These are phyloP conservation scores for Hansfordia pulvinata DNA, from an alignment of 2,329 filamentous ascomycete genomes.

Conservation along the genomic window DNA sequence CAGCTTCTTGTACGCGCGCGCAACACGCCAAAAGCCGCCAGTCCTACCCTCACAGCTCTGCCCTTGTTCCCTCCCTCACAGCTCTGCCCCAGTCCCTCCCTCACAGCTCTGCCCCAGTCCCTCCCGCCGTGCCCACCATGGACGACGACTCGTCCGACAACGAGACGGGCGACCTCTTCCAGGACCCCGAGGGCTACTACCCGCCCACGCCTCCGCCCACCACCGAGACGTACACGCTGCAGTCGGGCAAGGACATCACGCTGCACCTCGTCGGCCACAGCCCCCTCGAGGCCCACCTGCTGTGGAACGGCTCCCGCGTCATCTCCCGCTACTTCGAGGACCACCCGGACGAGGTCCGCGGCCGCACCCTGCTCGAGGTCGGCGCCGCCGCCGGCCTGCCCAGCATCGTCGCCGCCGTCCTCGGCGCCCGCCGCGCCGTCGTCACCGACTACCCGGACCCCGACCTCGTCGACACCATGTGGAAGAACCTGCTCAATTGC, in stretches of 20 bases:
- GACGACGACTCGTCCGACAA: conserved; percentile 21
- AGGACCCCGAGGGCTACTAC: conserved; percentile 72
- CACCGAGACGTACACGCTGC: conserved; percentile 55
- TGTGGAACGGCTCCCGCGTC: conserved; percentile 83
- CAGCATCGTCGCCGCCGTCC: conserved; percentile 60
- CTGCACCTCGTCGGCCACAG: conserved; percentile 77
- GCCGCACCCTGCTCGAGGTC: conserved; percentile 69
- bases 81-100: no score
- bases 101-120: no score
- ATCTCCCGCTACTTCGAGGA: conserved; percentile 68
- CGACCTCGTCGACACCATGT: conserved; percentile 70
- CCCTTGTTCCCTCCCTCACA: no score
- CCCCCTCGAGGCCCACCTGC: conserved; percentile 76
- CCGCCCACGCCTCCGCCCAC: conserved; percentile 65
- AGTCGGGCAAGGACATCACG: conserved; percentile 48
- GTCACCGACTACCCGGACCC: conserved; percentile 82
- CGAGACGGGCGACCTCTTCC: conserved; percentile 49
- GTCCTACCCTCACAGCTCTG: no score
- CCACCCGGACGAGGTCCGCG: conserved; percentile 46
- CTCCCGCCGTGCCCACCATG: no score
- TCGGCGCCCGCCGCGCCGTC: conserved; percentile 58
- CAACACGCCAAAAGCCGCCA: no score
- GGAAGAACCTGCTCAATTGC: conserved; percentile 56
- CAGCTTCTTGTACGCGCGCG: no score
- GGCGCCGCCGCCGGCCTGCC: conserved; percentile 81